Evolutionary conservation across 2,329 filamentous ascomycete genomes (phyloP), one percentile per base, ranked within the genome.

Genomic region (Fusarium abutilonis): DNA sequence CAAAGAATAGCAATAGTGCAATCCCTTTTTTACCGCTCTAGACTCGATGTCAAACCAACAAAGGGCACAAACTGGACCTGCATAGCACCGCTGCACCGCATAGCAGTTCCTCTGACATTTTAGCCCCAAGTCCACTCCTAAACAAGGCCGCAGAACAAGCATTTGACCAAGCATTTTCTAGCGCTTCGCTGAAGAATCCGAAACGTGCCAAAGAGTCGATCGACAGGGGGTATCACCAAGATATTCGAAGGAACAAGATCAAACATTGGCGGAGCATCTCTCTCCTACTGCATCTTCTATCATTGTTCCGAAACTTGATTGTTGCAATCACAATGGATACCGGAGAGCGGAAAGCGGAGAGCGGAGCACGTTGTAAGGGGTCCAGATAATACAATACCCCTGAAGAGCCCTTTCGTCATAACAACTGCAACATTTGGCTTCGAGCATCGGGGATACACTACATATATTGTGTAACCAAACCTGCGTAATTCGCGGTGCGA

Each of bases 121-220:
- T 26, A 26, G 8, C 21, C 19, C 39, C n/a, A 42, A 47, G 41
- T 17, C 39, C 42, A 29, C 36, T 36, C 36, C 40, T 43, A 29
- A 42, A 56, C 63, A 60, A 60, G 46, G 41, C 48, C 39, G 36
- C 28, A 49, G 46, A 49, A 64, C 60, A 63, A 64, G 60, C 60
- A 46, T 64, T 64, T 40, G 7, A 19, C 23, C 38, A 40, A 40
- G 38, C 38, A 23, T 40, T 40, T 64, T 56, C 45, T 56, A 64
- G 56, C 56, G 23, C 23, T 26, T 26, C 23, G 23, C 23, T 26
- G 23, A 44, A 57, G 9, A 52, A 47, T 32, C 45, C 45, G 57
- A 60, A 56, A 62, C 57, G 47, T 23, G 14, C 44, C 34, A 42
- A 28, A 21, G 40, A 11, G 34, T 46, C 47, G 44, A 52, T 49